These are phyloP conservation scores for Plasmodium falciparum DNA, from an alignment of 169 alveolate genomes.

Conservation along the genomic window DNA sequence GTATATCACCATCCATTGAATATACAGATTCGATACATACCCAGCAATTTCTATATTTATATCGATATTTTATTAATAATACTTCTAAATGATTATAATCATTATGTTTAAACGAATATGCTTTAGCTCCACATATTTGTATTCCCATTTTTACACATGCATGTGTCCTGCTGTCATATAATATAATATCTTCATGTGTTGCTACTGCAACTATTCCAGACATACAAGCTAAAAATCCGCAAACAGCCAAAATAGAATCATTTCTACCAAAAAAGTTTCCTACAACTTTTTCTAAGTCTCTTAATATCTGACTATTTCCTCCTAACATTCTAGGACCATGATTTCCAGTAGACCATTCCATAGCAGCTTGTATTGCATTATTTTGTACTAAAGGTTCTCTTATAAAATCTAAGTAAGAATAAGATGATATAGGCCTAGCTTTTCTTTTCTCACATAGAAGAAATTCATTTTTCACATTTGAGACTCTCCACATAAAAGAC, in stretches of 20 bases:
- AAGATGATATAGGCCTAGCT: constrained; percentile 83
- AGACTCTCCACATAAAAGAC: constrained; percentile 84
- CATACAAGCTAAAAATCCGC: constrained; percentile 87
- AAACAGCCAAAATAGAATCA: constrained; percentile 80
- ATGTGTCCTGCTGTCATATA: constrained; percentile 83
- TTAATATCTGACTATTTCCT: constrained; percentile 81
- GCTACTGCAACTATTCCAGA: constrained; percentile 83
- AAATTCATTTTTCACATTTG: constrained; percentile 77
- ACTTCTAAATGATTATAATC: constrained; percentile 81
- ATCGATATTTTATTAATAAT: constrained; percentile 76
- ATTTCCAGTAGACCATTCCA: constrained; percentile 84
- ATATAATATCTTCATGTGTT: constrained; percentile 75
- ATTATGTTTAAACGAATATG: constrained; percentile 82
- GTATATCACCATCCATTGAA: constrained; percentile 92
- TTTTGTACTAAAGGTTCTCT: constrained; percentile 83
- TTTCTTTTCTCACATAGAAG: constrained; percentile 79
- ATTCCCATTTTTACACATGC: constrained; percentile 84
- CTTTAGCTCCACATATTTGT: constrained; percentile 83
- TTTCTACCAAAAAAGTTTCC: constrained; percentile 85
- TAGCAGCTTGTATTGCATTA: constrained; percentile 84
- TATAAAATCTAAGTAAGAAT: constrained; percentile 83
- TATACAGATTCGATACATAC: constrained; percentile 89
- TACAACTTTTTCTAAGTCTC: constrained; percentile 80
- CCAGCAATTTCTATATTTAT: constrained; percentile 82
- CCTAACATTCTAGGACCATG: constrained; percentile 89